These are phyloP conservation scores for Orbilia blumenaviensis DNA, from an alignment of 2,329 filamentous ascomycete species.

Conservation along the genomic window DNA sequence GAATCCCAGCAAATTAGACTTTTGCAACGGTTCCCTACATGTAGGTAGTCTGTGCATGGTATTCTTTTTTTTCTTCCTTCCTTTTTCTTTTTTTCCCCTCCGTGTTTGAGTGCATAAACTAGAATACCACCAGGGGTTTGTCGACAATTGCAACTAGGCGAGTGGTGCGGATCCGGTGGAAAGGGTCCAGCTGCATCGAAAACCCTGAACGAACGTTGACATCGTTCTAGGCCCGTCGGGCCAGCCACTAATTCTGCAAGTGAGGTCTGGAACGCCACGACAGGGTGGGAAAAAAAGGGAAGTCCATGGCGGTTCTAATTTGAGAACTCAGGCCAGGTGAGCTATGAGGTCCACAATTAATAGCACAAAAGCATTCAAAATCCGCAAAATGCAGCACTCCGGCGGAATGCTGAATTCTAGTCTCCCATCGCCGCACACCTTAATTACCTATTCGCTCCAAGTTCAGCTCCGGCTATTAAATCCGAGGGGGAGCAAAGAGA, in stretches of 20 bases:
- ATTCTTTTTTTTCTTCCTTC: not conserved
- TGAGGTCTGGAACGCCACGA: conserved; percentile 31
- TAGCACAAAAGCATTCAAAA: not conserved
- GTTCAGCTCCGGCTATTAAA: conserved; percentile 53
- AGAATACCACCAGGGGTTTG: conserved; percentile 25
- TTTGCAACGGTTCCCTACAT: conserved; percentile 38
- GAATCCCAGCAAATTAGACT: not conserved
- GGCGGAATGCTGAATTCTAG: not conserved
- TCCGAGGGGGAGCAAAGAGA: too few relatives aligned
- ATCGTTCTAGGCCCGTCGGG: conserved; percentile 41
- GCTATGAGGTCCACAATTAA: conserved; percentile 16
- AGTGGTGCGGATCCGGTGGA: conserved; percentile 36
- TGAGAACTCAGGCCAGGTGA: conserved; percentile 16
- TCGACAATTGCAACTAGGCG: conserved; percentile 28
- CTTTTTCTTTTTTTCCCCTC: not conserved
- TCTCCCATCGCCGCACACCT: conserved; percentile 14
- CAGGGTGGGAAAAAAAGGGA: not conserved
- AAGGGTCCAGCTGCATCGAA: conserved; percentile 42
- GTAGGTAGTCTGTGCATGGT: conserved; percentile 29
- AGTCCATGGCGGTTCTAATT: conserved; percentile 38
- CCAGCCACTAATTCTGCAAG: conserved; percentile 12
- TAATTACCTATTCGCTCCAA: conserved; percentile 35
- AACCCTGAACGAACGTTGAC: conserved; percentile 21
- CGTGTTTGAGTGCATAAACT: conserved; percentile 48
- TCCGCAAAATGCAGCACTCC: conserved; percentile 4